Conservation (phyloP, 306 rosid species). For the Cucurbita pepo region DNA sequence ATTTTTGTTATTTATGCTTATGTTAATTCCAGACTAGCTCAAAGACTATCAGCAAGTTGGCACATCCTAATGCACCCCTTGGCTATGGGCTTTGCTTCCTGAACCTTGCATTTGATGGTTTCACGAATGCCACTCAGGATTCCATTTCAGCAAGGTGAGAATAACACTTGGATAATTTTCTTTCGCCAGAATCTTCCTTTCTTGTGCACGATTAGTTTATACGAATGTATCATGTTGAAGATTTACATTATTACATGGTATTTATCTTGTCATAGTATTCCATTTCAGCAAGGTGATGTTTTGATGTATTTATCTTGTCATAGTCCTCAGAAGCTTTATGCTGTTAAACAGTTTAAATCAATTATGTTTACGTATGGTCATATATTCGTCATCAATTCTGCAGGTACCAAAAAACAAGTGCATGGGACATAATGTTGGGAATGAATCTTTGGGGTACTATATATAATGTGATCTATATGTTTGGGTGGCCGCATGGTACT, state of each 20-base stretch:
- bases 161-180: not conserved
- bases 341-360: not conserved
- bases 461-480: conserved; percentile 81
- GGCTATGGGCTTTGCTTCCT: conserved; percentile 90
- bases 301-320: not conserved
- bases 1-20: conserved; percentile 1
- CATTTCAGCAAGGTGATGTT: not conserved
- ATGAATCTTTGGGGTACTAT: conserved; percentile 98
- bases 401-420: conserved; percentile 91
- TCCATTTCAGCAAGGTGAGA: conserved; percentile 62
- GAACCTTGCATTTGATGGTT: conserved; percentile 96
- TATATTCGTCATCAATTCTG: conserved; percentile 7
- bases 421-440: conserved; percentile 95
- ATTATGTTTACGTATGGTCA: not conserved
- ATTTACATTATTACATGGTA: not conserved
- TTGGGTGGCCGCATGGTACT: conserved; percentile 62
- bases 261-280: not conserved
- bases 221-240: not conserved
- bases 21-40: conserved; percentile 71
- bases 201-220: not conserved
- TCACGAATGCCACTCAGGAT: conserved; percentile 99
- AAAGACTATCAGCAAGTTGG: conserved; percentile 78
- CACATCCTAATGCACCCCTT: conserved; percentile 90
- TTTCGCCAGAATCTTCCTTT: not conserved
- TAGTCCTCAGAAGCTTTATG: not conserved